These are phyloP conservation scores for Senecio squalidus DNA, from an alignment of 140 eudicot species.

Conservation along the genomic window DNA sequence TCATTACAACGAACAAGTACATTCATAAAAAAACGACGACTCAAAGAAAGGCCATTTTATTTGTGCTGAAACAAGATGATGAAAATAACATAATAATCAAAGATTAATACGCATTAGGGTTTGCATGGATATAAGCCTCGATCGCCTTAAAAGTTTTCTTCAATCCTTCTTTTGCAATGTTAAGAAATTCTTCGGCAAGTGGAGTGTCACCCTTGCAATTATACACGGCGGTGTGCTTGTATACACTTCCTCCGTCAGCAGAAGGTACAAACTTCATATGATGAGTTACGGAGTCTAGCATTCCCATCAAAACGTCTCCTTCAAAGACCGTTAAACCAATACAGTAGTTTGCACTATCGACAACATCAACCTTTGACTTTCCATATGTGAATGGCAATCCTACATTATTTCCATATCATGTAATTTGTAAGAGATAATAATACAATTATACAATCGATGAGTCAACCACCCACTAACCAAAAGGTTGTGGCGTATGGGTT, in stretches of 20 bases:
- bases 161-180: slow-evolving; percentile 3
- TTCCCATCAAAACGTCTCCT: slow-evolving; percentile 17
- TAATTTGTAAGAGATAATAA: too few species aligned
- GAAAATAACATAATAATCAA: background rate
- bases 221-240: slow-evolving; percentile 13
- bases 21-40: background rate
- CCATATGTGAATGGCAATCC: slow-evolving; percentile 9
- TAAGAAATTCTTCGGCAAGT: slow-evolving; percentile 1
- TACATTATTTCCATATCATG: too few species aligned
- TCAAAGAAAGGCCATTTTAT: background rate
- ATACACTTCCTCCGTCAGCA: slow-evolving; percentile 4
- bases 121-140: background rate
- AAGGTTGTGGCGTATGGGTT: too few species aligned
- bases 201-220: background rate
- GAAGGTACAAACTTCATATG: slow-evolving; percentile 13
- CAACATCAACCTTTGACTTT: slow-evolving; percentile 12
- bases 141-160: slow-evolving; percentile 13
- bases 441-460: too few species aligned
- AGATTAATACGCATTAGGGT: slow-evolving; percentile 8
- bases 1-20: background rate
- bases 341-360: background rate
- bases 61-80: slow-evolving; percentile 4
- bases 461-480: too few species aligned
- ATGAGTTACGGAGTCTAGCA: slow-evolving; percentile 3
- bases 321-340: slow-evolving; percentile 12